Percentiles rank a stretch among this genome's conserved stretches.
phyloP scores from a whole-genome alignment of 805 yeast genomes.

The Wickerhamomyces kurtzmanii region DNA sequence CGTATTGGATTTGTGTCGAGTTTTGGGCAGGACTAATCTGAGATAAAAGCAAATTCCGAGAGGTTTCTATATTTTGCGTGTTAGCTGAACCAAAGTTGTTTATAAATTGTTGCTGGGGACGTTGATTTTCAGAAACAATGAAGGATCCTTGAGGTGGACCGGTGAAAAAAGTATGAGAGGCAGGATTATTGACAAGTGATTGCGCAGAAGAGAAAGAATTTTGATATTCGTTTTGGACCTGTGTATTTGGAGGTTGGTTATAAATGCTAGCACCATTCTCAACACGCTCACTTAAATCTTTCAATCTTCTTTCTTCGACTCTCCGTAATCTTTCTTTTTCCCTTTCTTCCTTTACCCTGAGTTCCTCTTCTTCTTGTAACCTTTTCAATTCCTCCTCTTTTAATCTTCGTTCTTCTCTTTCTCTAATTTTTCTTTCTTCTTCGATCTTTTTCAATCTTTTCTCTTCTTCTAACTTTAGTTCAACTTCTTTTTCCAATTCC shows the following conservation, averaged over 20 bases:
- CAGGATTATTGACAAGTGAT: not conserved
- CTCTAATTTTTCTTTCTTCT: constrained; percentile 12
- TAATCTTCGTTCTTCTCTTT: constrained; percentile 10
- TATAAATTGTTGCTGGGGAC: constrained; percentile 1
- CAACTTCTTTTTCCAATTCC: constrained; percentile 14
- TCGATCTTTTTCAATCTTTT: constrained; percentile 10
- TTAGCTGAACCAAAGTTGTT: too few species aligned
- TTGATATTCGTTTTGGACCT: not conserved
- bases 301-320: constrained; percentile 14
- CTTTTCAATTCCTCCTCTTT: constrained; percentile 7
- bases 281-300: constrained; percentile 4
- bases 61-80: too few species aligned
- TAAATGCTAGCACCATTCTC: constrained; percentile 1
- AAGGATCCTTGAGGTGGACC: not conserved
- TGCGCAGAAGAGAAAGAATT: not conserved
- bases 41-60: too few species aligned
- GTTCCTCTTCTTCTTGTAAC: constrained; percentile 9
- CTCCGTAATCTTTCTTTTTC: constrained; percentile 15
- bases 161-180: not conserved
- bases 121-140: constrained; percentile 3
- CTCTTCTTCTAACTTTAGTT: constrained; percentile 12
- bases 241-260: not conserved
- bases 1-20: too few species aligned
- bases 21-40: too few species aligned
- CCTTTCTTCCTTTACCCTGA: constrained; percentile 9